Evolutionary conservation across 2,329 filamentous ascomycete species (phyloP).

Genomic region (Xylaria sp.): DNA sequence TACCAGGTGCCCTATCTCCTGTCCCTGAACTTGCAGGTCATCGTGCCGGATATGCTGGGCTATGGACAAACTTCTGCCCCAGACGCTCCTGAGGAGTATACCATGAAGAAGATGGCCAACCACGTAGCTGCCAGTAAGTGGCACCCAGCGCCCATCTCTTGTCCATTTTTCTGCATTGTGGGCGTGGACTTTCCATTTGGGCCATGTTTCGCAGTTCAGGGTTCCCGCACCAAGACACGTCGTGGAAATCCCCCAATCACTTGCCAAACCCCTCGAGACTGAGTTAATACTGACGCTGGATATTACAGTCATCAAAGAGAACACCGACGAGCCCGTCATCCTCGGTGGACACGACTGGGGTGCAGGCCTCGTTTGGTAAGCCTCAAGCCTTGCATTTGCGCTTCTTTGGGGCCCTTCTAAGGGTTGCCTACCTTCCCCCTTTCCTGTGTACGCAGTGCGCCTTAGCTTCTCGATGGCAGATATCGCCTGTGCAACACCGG

Average conservation of each 20-base stretch:
- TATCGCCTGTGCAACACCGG: not conserved
- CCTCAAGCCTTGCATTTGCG: not conserved
- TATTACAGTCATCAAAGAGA: constrained; percentile 56
- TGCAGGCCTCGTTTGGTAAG: constrained; percentile 68
- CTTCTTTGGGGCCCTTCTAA: too few species aligned
- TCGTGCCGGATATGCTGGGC: constrained; percentile 85
- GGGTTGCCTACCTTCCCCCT: not conserved
- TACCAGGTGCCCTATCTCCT: constrained; percentile 81
- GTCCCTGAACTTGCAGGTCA: constrained; percentile 73
- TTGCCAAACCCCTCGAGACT: not conserved
- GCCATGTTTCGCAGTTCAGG: not conserved
- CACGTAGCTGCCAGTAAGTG: constrained; percentile 66
- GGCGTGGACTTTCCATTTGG: not conserved
- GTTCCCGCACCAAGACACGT: not conserved
- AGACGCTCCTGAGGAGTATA: constrained; percentile 63
- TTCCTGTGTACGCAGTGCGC: not conserved
- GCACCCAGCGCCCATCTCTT: not conserved
- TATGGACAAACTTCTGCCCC: constrained; percentile 79
- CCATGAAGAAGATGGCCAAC: constrained; percentile 69
- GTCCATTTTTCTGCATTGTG: not conserved
- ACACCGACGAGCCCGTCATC: constrained; percentile 62
- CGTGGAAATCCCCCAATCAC: not conserved
- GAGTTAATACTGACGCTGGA: not conserved
- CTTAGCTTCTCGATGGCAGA: not conserved
- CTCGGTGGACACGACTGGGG: constrained; percentile 96